Evolutionary conservation across 2,329 filamentous ascomycete species (phyloP).

Genomic region (Sporothrix protearum): DNA sequence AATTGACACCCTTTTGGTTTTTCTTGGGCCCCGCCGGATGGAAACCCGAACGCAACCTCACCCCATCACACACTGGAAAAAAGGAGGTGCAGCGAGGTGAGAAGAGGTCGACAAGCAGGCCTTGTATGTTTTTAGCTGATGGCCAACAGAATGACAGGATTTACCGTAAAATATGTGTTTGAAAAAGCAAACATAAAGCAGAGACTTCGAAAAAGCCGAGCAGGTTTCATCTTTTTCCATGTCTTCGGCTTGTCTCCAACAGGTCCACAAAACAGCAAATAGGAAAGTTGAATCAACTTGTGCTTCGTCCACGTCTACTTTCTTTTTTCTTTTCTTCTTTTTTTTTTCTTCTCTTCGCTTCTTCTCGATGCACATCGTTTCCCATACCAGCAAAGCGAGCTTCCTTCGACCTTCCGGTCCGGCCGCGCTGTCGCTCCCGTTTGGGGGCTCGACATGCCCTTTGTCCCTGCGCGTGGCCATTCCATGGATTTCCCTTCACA

Average conservation of each 20-base stretch:
- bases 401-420: neutral
- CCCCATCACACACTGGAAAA: constrained; percentile 5
- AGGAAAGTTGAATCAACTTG: neutral
- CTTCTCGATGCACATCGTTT: neutral
- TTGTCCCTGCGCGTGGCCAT: neutral
- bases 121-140: neutral
- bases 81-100: neutral
- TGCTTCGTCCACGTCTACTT: neutral
- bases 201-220: neutral
- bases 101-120: neutral
- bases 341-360: neutral
- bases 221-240: neutral
- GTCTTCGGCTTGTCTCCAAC: neutral
- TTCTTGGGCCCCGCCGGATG: neutral
- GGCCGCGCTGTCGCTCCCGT: constrained; percentile 2
- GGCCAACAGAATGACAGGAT: neutral
- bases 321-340: neutral
- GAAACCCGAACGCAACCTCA: constrained; percentile 3
- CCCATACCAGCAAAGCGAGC: neutral
- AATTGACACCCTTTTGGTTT: neutral
- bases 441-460: neutral
- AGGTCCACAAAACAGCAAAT: neutral
- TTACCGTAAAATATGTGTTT: neutral
- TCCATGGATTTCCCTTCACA: neutral
- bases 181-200: neutral